Conservation (phyloP, 148 eudicot genomes). For the Persicaria tinctoria region DNA sequence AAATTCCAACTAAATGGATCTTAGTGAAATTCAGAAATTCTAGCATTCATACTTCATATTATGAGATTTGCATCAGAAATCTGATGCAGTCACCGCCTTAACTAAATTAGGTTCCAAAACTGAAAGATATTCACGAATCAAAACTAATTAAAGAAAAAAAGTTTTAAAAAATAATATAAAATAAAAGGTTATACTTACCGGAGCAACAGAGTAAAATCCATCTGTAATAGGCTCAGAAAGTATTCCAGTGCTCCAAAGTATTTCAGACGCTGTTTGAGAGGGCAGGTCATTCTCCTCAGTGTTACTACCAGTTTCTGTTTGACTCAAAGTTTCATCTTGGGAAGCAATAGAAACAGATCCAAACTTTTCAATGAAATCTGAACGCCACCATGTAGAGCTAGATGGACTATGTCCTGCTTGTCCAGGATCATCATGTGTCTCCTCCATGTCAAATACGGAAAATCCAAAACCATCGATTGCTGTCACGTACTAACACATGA, state of each 20-base stretch:
- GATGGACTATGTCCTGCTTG: constrained; percentile 63
- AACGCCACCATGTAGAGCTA: constrained; percentile 60
- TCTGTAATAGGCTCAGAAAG: constrained; percentile 83
- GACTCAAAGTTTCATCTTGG: constrained; percentile 40
- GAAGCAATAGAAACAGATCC: constrained; percentile 77
- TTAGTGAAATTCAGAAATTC: neutral
- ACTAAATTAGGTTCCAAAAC: neutral
- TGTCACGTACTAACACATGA: constrained; percentile 35
- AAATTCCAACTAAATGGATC: neutral
- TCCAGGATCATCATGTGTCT: constrained; percentile 46
- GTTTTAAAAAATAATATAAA: neutral
- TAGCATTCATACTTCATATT: neutral
- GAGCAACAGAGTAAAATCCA: constrained; percentile 87
- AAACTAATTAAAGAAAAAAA: neutral
- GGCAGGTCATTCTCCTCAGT: constrained; percentile 36
- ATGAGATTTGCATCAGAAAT: neutral
- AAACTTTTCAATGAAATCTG: constrained; percentile 63
- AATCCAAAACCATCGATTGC: constrained; percentile 42
- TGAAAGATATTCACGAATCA: neutral
- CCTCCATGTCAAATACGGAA: constrained; percentile 58
- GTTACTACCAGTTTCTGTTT: constrained; percentile 33
- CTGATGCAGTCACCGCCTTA: neutral
- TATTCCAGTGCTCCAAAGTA: constrained; percentile 82
- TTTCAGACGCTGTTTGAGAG: constrained; percentile 58
- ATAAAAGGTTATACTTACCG: constrained; percentile 42